Conservation (phyloP, 371 early-diverging fungal genomes). For the Syncephalis plumigaleata region DNA sequence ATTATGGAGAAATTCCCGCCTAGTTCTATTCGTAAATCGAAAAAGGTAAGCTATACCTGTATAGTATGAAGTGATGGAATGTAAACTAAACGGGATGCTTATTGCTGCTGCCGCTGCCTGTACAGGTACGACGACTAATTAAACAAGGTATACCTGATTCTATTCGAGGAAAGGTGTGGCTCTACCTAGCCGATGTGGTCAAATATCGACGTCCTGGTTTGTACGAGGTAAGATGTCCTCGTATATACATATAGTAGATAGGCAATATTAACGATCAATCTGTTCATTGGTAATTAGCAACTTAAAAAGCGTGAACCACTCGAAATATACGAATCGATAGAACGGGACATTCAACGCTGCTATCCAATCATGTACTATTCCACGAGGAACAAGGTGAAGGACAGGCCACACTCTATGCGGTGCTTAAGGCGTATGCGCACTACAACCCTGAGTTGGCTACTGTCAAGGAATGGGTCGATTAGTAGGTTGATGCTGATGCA, state of each 20-base stretch:
- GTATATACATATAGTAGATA: conserved; percentile 8
- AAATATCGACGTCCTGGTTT: conserved; percentile 23
- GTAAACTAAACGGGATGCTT: neutral
- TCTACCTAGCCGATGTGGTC: conserved; percentile 31
- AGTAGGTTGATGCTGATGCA: conserved; percentile 86
- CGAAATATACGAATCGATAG: conserved; percentile 67
- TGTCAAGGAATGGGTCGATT: conserved; percentile 94
- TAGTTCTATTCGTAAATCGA: neutral
- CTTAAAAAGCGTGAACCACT: conserved; percentile 12
- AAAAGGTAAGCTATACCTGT: neutral
- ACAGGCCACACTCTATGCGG: conserved; percentile 19
- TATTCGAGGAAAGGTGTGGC: conserved; percentile 57
- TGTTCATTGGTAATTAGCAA: conserved; percentile 7
- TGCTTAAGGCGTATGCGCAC: conserved; percentile 77
- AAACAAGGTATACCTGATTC: conserved; percentile 56
- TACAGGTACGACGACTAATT: conserved; percentile 45
- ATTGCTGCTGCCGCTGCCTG: conserved; percentile 4
- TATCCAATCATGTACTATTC: conserved; percentile 64
- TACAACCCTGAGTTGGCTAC: conserved; percentile 82
- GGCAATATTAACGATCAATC: conserved; percentile 3
- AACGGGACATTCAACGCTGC: conserved; percentile 73
- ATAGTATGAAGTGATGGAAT: neutral
- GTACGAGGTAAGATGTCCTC: conserved; percentile 19
- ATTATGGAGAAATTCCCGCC: neutral
- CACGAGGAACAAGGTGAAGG: conserved; percentile 46